Evolutionary conservation across 352 stramenopile genomes (phyloP).

Genomic region (Aphanomyces stellatus): DNA sequence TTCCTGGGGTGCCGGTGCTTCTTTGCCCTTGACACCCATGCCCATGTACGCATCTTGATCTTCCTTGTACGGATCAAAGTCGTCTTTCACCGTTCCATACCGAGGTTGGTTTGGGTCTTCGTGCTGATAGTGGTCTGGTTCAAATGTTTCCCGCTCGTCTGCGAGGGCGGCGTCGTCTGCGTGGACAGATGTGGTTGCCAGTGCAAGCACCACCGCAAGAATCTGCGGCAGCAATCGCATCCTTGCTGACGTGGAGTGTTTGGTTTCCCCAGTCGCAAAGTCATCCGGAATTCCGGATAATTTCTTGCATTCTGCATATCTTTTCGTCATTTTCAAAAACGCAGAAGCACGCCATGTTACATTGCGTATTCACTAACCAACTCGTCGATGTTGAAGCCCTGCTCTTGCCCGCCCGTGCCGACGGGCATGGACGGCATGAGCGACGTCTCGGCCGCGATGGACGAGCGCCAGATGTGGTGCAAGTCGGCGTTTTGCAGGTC

Average conservation of each 20-base stretch:
- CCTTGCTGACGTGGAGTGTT: too few species aligned
- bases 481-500: constrained; percentile 11
- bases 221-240: too few species aligned
- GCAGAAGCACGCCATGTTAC: too few species aligned
- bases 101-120: background rate
- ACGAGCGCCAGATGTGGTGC: background rate
- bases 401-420: background rate
- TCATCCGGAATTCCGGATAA: too few species aligned
- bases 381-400: constrained; percentile 17
- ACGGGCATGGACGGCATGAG: constrained; percentile 5
- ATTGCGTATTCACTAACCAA: constrained; percentile 7
- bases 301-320: too few species aligned
- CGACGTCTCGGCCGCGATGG: background rate
- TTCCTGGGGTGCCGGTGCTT: constrained; percentile 18
- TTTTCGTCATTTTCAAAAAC: too few species aligned
- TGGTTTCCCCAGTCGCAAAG: too few species aligned
- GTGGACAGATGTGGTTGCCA: too few species aligned
- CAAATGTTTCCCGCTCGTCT: background rate
- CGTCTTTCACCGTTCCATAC: background rate
- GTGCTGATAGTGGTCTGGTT: background rate
- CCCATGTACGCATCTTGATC: constrained; percentile 13
- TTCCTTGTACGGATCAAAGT: constrained; percentile 57
- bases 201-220: background rate
- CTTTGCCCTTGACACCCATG: background rate
- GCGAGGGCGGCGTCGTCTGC: too few species aligned